Conservation (phyloP, 495 filamentous ascomycete genomes). For the Elaphomyces granulatus region DNA sequence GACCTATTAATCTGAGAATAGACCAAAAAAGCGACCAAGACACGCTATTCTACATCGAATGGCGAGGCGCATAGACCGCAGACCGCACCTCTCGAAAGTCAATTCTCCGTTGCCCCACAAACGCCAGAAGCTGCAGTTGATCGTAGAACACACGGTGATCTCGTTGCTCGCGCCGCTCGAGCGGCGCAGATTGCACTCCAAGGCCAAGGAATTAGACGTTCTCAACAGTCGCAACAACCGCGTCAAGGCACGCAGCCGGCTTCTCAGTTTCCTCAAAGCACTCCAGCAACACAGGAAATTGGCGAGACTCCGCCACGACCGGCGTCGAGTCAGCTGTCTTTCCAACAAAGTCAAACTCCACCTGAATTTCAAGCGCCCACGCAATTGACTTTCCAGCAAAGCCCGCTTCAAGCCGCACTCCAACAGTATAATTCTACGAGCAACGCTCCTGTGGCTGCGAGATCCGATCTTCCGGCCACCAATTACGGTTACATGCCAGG, state of each 20-base stretch:
- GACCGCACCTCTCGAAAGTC: slow-evolving; percentile 27
- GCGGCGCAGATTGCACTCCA: slow-evolving; percentile 42
- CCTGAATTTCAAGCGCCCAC: slow-evolving; percentile 23
- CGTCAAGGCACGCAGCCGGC: slow-evolving; percentile 20
- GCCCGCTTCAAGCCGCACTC: slow-evolving; percentile 28
- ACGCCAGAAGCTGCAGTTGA: slow-evolving; percentile 28
- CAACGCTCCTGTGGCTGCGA: slow-evolving; percentile 20
- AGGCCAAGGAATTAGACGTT: slow-evolving; percentile 29
- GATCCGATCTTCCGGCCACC: slow-evolving; percentile 21
- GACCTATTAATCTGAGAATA: slow-evolving; percentile 9
- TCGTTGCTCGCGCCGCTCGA: slow-evolving; percentile 38
- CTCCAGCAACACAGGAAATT: slow-evolving; percentile 11
- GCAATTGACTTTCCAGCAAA: slow-evolving; percentile 29
- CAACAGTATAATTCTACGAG: slow-evolving; percentile 33
- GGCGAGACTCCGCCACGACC: slow-evolving; percentile 7
- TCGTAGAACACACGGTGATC: slow-evolving; percentile 35
- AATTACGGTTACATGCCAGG: slow-evolving; percentile 35
- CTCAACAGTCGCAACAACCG: slow-evolving; percentile 27
- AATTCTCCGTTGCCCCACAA: slow-evolving; percentile 31
- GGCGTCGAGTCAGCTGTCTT: slow-evolving; percentile 18
- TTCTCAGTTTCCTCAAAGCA: slow-evolving; percentile 9
- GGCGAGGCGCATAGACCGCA: slow-evolving; percentile 27
- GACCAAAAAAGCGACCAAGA: slow-evolving; percentile 30
- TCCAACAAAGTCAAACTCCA: slow-evolving; percentile 28
- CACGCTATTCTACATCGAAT: slow-evolving; percentile 30